Percentiles rank a stretch among this genome's conserved stretches.
These are phyloP conservation scores for Leccinum ochraceum DNA, from an alignment of 768 basidiomycete genomes.

Conservation along the genomic window DNA sequence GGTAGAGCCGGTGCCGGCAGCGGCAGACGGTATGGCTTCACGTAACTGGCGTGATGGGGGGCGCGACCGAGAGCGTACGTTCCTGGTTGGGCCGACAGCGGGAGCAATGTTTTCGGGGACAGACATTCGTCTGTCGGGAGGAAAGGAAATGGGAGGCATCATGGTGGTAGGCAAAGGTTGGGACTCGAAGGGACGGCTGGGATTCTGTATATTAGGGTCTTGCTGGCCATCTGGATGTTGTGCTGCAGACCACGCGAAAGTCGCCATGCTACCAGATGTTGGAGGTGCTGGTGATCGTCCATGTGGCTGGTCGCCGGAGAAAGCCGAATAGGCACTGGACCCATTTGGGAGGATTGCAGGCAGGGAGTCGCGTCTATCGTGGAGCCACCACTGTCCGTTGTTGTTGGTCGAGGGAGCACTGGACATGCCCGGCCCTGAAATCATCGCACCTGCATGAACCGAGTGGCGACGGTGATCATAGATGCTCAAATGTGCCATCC, in stretches of 20 bases:
- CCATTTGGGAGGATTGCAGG: conserved; percentile 69
- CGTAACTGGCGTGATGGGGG: conserved; percentile 66
- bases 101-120: conserved; percentile 59
- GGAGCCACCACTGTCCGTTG: conserved; percentile 54
- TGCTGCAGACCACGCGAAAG: conserved; percentile 72
- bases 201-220: conserved; percentile 43
- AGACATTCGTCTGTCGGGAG: conserved; percentile 75
- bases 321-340: conserved; percentile 55
- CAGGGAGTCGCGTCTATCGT: conserved; percentile 73
- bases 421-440: conserved; percentile 30
- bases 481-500: conserved; percentile 72
- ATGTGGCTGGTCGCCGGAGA: conserved; percentile 65
- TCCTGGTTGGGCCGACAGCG: conserved; percentile 48
- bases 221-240: conserved; percentile 45
- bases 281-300: conserved; percentile 57
- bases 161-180: conserved; percentile 45
- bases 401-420: conserved; percentile 17
- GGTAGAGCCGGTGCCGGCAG: conserved; percentile 39
- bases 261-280: conserved; percentile 60
- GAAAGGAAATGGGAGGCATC: conserved; percentile 59
- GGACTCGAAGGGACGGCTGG: conserved; percentile 51
- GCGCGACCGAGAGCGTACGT: conserved; percentile 65
- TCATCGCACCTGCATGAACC: conserved; percentile 58
- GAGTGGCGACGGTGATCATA: conserved; percentile 76
- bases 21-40: conserved; percentile 40